Evolutionary conservation across 2,329 filamentous ascomycete genomes (phyloP).

Genomic region (Blastomyces emzantsi): DNA sequence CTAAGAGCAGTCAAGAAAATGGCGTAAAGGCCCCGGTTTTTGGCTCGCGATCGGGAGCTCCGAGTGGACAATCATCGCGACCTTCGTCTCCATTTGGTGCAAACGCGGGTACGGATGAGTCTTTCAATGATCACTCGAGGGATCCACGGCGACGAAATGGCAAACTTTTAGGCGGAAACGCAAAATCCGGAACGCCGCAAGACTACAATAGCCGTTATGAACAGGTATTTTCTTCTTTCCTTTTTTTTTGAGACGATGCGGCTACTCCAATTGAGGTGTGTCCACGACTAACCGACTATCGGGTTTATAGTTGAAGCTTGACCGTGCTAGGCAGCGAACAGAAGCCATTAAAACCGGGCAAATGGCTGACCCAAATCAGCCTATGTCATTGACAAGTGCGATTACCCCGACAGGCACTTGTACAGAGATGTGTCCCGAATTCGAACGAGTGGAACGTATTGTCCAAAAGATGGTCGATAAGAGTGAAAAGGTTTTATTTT

Average conservation of each 20-base stretch:
- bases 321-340: constrained; percentile 42
- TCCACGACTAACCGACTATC: constrained; percentile 12
- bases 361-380: constrained; percentile 52
- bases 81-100: neutral
- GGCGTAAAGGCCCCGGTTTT: neutral
- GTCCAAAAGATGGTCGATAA: constrained; percentile 53
- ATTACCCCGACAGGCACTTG: constrained; percentile 55
- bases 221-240: constrained; percentile 13
- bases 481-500: constrained; percentile 46
- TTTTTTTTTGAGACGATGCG: neutral
- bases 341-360: constrained; percentile 45
- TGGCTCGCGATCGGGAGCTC: neutral
- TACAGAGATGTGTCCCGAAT: constrained; percentile 56
- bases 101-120: neutral
- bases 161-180: neutral
- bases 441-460: constrained; percentile 53
- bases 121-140: constrained; percentile 14
- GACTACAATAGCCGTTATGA: constrained; percentile 18
- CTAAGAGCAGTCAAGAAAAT: neutral
- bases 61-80: constrained; percentile 2
- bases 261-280: neutral
- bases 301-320: constrained; percentile 38
- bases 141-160: constrained; percentile 14
- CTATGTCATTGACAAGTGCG: constrained; percentile 50
- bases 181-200: constrained; percentile 3